These are phyloP conservation scores for Penicillium alfredii DNA, from an alignment of 495 filamentous ascomycete genomes.

Conservation along the genomic window DNA sequence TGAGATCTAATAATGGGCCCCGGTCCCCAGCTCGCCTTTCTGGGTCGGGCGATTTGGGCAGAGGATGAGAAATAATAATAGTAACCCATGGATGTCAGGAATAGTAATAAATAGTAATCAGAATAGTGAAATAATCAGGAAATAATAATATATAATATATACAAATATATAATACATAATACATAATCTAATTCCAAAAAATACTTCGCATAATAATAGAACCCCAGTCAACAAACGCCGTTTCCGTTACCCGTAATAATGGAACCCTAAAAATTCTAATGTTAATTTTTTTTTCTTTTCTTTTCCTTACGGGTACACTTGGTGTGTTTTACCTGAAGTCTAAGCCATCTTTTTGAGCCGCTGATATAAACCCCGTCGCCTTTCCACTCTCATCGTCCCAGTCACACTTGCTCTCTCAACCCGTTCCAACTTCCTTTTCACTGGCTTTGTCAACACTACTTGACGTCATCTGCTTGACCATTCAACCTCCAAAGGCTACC, in stretches of 20 bases:
- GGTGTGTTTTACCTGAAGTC: conserved; percentile 8
- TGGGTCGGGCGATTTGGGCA: no score
- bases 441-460: conserved; percentile 4
- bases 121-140: no score
- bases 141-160: conserved; percentile 5
- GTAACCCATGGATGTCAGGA: no score
- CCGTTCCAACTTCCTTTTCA: conserved; percentile 1
- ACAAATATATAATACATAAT: conserved; percentile 4
- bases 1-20: no score
- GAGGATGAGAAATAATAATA: no score
- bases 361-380: conserved; percentile 17
- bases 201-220: conserved; percentile 9
- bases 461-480: conserved; percentile 11
- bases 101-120: no score
- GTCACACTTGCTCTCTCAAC: conserved; percentile 1
- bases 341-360: conserved; percentile 6
- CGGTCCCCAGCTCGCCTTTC: no score
- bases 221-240: conserved; percentile 18
- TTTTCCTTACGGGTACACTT: neutral
- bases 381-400: conserved; percentile 1
- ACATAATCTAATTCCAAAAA: conserved; percentile 3
- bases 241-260: conserved; percentile 18
- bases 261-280: conserved; percentile 25
- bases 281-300: conserved; percentile 4
- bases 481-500: no score